Percentiles rank a stretch among this genome's conserved stretches.
Evolutionary conservation across 2,329 filamentous ascomycete species (phyloP).

Genomic region (Aspergillus awamori): DNA sequence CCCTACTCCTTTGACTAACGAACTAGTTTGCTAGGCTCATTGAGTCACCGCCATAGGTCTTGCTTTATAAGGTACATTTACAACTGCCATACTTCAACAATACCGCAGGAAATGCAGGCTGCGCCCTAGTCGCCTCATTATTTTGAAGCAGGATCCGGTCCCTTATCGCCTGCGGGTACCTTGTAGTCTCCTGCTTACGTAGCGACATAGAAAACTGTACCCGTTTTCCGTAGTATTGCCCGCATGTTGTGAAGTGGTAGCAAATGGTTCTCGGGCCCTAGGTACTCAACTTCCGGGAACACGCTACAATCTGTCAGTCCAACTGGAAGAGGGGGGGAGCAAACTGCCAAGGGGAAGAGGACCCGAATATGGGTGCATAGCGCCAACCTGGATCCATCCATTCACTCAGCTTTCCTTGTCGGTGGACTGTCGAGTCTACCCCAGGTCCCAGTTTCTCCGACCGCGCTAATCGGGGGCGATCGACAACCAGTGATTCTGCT

Average conservation of each 20-base stretch:
- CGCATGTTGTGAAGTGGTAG: too few species aligned
- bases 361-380: neutral
- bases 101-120: conserved; percentile 5
- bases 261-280: too few species aligned
- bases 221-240: neutral
- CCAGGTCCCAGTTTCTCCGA: conserved; percentile 21
- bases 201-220: neutral
- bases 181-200: neutral
- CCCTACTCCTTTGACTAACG: neutral
- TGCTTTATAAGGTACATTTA: neutral
- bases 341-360: neutral
- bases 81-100: neutral
- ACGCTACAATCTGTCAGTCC: too few species aligned
- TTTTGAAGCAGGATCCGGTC: neutral
- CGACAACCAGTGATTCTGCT: conserved; percentile 25
- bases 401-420: conserved; percentile 13
- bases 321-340: neutral
- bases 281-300: too few species aligned
- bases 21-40: neutral
- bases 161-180: neutral
- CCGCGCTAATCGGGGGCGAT: conserved; percentile 26
- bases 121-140: conserved; percentile 10
- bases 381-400: neutral
- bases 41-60: neutral
- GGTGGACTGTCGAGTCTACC: conserved; percentile 16